Evolutionary conservation across 805 yeast species (phyloP), one percentile per base, ranked within the genome.

Genomic region (Lipomyces sp.): DNA sequence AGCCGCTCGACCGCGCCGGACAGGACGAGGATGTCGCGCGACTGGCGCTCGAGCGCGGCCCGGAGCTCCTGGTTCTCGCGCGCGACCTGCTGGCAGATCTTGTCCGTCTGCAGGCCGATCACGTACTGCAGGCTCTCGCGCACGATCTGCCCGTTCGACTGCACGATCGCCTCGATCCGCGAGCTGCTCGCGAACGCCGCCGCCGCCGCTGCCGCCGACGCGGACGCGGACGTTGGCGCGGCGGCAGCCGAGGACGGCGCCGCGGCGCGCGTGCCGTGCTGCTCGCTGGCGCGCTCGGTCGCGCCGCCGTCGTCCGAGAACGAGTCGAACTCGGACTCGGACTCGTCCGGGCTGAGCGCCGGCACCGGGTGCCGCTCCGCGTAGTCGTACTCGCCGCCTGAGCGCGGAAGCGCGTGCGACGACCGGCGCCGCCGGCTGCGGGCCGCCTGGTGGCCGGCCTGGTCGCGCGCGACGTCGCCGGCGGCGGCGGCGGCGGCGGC

Each of bases 291-390:
- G n/a, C n/a, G n/a, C n/a, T 26, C 34, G 7, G 22, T 10, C 3
- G 18, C 48, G 8, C n/a, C 39, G 14, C 58, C 50, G 32, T 50
- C 55, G 22, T 53, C 58, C 4, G 58, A 53, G 33, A 29, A 44
- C 11, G 50, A 45, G 32, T 53, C 58, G 21, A 50, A 34, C 13
- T 50, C 58, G 3, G 58, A 53, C 26, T 53, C 58, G 14, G 58
- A 53, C 23, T 43, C 24, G 29, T 53, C 58, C 14, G 58, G 51
- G 23, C 45, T 39, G 13, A 53, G 32, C 11, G 40, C 58, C 6
- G 55, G 55, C n/a, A 53, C 42, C 4, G 47, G 2, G 32, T 31
- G 34, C 7, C 53, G 33, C 21, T 48, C 49, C 8, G 44, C 46
- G 19, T 18, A 35, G 10, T 49, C 53, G 7, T 14, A 10, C 11